These are phyloP conservation scores for Colletotrichum sublineola DNA, from an alignment of 2,329 filamentous ascomycete species.

Conservation along the genomic window DNA sequence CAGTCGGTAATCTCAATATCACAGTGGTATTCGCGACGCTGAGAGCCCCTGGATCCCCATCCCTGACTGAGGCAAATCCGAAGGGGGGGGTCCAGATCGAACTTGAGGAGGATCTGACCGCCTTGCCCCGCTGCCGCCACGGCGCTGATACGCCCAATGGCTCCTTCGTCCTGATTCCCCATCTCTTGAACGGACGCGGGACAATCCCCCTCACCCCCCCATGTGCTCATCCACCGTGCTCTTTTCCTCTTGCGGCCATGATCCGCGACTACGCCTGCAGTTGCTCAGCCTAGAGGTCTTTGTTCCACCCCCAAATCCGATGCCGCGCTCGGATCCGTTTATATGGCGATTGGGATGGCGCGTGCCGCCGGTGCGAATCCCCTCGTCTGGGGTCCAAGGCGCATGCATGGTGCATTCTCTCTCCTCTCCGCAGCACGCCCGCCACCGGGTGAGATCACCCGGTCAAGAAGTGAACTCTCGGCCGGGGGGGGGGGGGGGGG, in stretches of 20 bases:
- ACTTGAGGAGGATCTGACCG: background rate
- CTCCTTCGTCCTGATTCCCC: background rate
- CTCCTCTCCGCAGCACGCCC: background rate
- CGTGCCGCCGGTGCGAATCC: background rate
- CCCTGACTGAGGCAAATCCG: background rate
- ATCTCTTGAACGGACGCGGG: constrained; percentile 17
- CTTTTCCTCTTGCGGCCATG: constrained; percentile 12
- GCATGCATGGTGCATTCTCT: background rate
- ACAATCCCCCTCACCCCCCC: background rate
- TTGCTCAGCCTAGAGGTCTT: background rate
- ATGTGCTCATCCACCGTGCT: background rate
- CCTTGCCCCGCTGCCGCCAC: background rate
- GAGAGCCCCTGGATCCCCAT: background rate
- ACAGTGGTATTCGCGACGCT: background rate
- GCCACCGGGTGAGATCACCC: constrained; percentile 4
- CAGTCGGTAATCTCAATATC: background rate
- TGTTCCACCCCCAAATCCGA: background rate
- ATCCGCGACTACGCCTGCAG: constrained; percentile 5
- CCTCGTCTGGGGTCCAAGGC: background rate
- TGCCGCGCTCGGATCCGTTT: background rate
- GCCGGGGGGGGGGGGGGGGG: background rate
- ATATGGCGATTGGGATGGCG: constrained; percentile 23
- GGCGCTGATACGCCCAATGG: background rate
- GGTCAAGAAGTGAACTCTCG: constrained; percentile 39
- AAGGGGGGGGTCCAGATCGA: background rate